Evolutionary conservation across 805 yeast genomes (phyloP), one percentile per base, ranked within the genome.

Genomic region (Lachancea cidri): DNA sequence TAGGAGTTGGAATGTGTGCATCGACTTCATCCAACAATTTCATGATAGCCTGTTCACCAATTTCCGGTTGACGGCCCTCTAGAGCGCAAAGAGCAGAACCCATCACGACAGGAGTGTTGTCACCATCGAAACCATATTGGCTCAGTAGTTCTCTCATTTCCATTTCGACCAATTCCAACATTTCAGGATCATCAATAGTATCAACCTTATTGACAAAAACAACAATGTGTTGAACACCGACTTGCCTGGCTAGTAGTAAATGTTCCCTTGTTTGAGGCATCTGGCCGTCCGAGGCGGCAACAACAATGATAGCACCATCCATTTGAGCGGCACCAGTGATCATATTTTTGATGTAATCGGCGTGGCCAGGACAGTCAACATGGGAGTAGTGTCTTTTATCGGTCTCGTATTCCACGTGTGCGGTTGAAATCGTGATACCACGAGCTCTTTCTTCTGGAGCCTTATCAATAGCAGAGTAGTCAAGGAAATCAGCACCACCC

Each of bases 261-360:
- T 93, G 98, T 75, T 93, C 98, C 76, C 98, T 86, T 56, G 98
- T 93, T 76, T 93, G 98, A 64, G 97, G 98, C 98, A 91, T 93
- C 73, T 88, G 96, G 63, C 98, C 98, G 64, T 93, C 98, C 44
- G 96, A 76, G 50, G 98, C 98, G 62, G 98, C 98, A 68, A 93
- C 98, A 48, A 91, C 98, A 72, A 91, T 91, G 58, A 91, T 89
- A 54, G 97, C 98, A 76, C 98, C 97, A 69, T 91, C 98, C 97
- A 89, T 89, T 70, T 91, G 96, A 59, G 98, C 96, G 60, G 98
- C 97, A 82, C 98, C 98, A 54, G 96, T 87, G 68, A 91, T 91
- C 98, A 91, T 91, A 72, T 91, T 91, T 76, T 91, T 91, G 72
- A 91, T 91, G 72, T 89, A 91, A 77, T 91, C 98, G 52, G 95